Conservation (phyloP, 129 eudicot species). For the Lactuca sativa region DNA sequence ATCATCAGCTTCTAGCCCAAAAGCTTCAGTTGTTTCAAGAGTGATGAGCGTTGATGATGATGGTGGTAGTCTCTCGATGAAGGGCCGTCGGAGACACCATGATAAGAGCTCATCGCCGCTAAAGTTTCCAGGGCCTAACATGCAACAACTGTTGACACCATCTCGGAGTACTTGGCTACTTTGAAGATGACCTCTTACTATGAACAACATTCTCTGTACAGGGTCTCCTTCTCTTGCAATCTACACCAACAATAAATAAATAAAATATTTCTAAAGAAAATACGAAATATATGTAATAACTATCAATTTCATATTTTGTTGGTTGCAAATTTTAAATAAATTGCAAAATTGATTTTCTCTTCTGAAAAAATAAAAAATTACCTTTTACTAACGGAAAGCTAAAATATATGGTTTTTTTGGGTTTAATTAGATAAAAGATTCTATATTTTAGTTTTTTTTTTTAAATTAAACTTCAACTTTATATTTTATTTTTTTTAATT, state of each 20-base stretch:
- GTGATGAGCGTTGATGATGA: constrained; percentile 81
- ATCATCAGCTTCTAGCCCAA: constrained; percentile 93
- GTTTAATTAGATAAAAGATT: too few relatives aligned
- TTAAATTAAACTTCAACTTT: too few relatives aligned
- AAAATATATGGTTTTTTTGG: too few relatives aligned
- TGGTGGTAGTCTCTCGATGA: constrained; percentile 85
- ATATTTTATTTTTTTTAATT: too few relatives aligned
- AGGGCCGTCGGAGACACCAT: constrained; percentile 88
- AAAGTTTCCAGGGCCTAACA: constrained; percentile 99
- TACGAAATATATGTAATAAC: too few relatives aligned
- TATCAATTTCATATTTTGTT: too few relatives aligned
- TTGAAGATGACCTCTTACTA: constrained; percentile 96
- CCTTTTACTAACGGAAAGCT: too few relatives aligned
- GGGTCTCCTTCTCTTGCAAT: constrained; percentile 96
- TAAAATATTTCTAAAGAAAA: background rate
- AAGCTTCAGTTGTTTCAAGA: constrained; percentile 93
- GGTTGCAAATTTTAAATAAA: too few relatives aligned
- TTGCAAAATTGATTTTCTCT: too few relatives aligned
- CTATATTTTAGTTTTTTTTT: too few relatives aligned
- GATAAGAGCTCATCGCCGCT: constrained; percentile 95
- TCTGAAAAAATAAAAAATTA: too few relatives aligned
- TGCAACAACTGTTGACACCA: constrained; percentile 86
- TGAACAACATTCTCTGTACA: constrained; percentile 81
- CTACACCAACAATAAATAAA: constrained; percentile 24
- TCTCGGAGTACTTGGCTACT: constrained; percentile 86